Base-by-base conservation (phyloP, 2,329 filamentous ascomycete genomes). In the Aotearoamyces nothofagi region DNA sequence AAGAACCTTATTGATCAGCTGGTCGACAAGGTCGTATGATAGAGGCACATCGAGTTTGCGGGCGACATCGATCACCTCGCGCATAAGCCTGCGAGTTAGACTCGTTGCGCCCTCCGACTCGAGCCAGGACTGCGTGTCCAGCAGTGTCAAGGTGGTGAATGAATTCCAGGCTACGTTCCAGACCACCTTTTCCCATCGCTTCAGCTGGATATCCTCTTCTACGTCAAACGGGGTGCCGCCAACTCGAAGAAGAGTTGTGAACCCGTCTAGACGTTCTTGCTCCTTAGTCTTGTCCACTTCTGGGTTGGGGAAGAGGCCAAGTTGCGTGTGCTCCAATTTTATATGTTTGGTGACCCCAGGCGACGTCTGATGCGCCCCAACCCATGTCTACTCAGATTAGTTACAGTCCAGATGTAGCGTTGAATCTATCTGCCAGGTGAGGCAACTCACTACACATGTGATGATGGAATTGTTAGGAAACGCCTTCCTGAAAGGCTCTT, bases 101-200 rank as follows among this genome's bases (percentile, higher is more conserved):
- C 61, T 52, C 47, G 63, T 65, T 5, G 57, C 56, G 9, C 57
- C 49, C 8, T 50, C 38, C 1, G 56, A 63, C 0, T 45, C 54
- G 1, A 72, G 47, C 42, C 69, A 64, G 0, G 57, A 44, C 1
- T 63, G 58, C 12, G 69, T 69, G 32, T 65, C 60, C 23, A 57
- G 55, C 0, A 62, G 55, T 0, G 66, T 63, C 1, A 74, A 50
- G 0, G 69, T 67, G 23, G 65, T 70, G 19, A 72, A 55, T 0
- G 69, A 62, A 38, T 76, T 76, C 63, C 66, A 74, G 0, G 64
- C 57, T 2, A 61, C 68, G 41, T 76, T 76, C 46, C 69, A 54
- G 0, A 74, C 51, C 0, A 75, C 56, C 45, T 76, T 77, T 29
- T 57, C 55, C 69, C 69, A 76, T 5, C 69, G 57, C 29, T 63